Evolutionary conservation across 805 yeast genomes (phyloP), one percentile per base, ranked within the genome.

Genomic region (Candida michaelii): DNA sequence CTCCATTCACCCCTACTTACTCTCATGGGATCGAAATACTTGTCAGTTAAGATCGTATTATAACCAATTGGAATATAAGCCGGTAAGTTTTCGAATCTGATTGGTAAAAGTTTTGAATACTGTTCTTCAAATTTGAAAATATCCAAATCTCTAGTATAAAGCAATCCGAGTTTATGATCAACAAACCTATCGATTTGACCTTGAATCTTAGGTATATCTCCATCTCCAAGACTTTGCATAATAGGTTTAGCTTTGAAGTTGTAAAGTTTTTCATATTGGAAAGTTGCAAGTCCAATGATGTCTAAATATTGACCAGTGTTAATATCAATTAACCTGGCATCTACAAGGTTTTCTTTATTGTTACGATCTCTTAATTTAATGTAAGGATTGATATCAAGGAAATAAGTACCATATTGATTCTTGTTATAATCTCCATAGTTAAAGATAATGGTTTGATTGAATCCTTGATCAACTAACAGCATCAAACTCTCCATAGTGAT

Each of bases 291-390:
- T 0, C 63, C 74, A 7, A 69, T 65, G 32, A 61, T 69, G 42
- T 67, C 71, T 27, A 70, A 57, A 44, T 64, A 69, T 33, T 62
- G 50, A 1, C 74, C 75, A 5, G 80, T 67, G 32, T 66, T 69
- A 6, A 74, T 58, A 49, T 78, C 82, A 21, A 78, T 73, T 43
- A 76, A 70, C 21, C 82, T 58, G 1, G 80, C 80, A 56, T 78
- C 82, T 31, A 75, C 73, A 27, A 70, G 68, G 53, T 78, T 77
- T 43, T 60, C 58, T 5, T 79, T 80, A 45, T 71, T 70, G 17
- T 73, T 76, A 41, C 69, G 65, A 10, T 27, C 49, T 42, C 66
- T 49, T 30, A 49, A 48, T 30, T 60, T 55, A 27, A 66, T 55
- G 40, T 49, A 64, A 10, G 65, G 52, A 2, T 61, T 57, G 27